These are phyloP conservation scores for Bullera alba DNA, from an alignment of 768 basidiomycete species.

Conservation along the genomic window DNA sequence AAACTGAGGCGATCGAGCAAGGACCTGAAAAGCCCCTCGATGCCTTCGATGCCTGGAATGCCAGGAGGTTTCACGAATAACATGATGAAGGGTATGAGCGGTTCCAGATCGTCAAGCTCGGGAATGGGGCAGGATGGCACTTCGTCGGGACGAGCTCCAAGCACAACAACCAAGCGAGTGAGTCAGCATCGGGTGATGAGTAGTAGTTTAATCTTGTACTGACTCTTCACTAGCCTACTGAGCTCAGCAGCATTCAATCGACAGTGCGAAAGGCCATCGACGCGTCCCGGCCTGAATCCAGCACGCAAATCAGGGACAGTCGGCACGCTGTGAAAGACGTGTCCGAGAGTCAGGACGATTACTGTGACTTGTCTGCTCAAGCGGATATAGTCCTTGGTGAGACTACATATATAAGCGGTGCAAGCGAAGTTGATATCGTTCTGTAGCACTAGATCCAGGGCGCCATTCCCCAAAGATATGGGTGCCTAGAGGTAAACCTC, in stretches of 20 bases:
- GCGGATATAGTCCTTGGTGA: slow-evolving; percentile 27
- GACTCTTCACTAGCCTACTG: neutral
- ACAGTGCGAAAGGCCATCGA: slow-evolving; percentile 34
- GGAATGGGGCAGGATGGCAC: neutral
- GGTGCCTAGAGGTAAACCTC: slow-evolving; percentile 26
- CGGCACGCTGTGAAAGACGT: slow-evolving; percentile 41
- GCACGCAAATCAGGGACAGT: slow-evolving; percentile 40
- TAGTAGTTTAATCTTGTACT: too few relatives aligned
- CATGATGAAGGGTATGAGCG: too few relatives aligned
- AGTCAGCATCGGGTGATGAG: too few relatives aligned
- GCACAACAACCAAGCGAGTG: too few relatives aligned
- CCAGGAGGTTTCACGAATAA: too few relatives aligned
- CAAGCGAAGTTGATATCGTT: neutral
- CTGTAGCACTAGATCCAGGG: slow-evolving; percentile 8
- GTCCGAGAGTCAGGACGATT: slow-evolving; percentile 45
- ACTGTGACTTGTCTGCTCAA: slow-evolving; percentile 42
- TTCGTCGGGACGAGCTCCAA: neutral
- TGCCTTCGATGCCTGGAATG: too few relatives aligned
- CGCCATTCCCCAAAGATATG: slow-evolving; percentile 18
- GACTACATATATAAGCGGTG: neutral
- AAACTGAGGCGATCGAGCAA: slow-evolving; percentile 8
- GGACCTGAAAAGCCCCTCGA: too few relatives aligned
- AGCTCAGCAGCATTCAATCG: slow-evolving; percentile 4
- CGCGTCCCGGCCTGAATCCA: slow-evolving; percentile 46
- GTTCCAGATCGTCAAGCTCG: too few relatives aligned